Base-by-base conservation (phyloP, 202 grass and related monocot species). In the Saccharum hybrid region DNA sequence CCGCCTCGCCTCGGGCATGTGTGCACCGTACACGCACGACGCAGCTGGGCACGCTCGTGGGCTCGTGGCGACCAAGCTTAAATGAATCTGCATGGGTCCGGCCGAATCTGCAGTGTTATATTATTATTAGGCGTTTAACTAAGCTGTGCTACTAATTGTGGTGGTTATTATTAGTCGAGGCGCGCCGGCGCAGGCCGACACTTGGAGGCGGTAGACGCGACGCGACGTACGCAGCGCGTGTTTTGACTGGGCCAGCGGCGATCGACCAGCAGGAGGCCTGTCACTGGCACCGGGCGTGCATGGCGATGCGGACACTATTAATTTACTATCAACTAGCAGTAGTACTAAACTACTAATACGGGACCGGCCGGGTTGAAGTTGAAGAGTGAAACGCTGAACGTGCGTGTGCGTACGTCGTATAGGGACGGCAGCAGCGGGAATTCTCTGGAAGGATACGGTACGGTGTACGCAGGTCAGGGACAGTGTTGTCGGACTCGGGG, bases 181-280 rank as follows among this genome's bases (percentile, higher is more conserved):
- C 28, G n/a, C 49, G 75, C 36, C 60, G 39, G 81, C 71, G 5
- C 10, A 37, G 68, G 57, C 4, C 49, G 88, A 90, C 88, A 86
- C 74, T 74, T 86, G 88, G 88, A 90, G 68, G 74, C 83, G 64
- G 63, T n/a, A 52, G 71, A 36, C 5, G 43, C 67, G 80, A 28
- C 26, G 42, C 66, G 80, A 78, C 42, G 87, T 71, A 19, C 48
- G 18, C 40, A 21, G 81, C 49, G 43, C 38, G 21, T 16, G 66
- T 41, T 60, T 78, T 86, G 70, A 81, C 82, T 19, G 8, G 79
- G 88, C 60, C 79, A 46, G 31, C 77, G 23, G 34, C 45, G 12
- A 46, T 4, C 41, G 41, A 43, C 10, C 41, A 11, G 40, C 40
- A n/a, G 54, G 51, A 54, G 51, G 59, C n/a, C 22, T 63, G 54